Evolutionary conservation across 371 early-diverging fungal species (phyloP).

Genomic region (Coemansia sp.): DNA sequence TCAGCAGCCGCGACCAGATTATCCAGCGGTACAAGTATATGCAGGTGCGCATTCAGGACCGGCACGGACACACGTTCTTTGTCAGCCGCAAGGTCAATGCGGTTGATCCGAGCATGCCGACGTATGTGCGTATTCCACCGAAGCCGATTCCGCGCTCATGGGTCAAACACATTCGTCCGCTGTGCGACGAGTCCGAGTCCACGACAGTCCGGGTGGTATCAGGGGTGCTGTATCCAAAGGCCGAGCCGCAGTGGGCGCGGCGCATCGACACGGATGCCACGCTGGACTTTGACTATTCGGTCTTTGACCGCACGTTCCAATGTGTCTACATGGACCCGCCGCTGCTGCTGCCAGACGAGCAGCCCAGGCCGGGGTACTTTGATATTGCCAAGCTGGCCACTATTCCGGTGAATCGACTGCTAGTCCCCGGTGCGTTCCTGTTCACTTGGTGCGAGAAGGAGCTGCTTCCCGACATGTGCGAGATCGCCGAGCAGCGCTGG

Average conservation of each 20-base stretch:
- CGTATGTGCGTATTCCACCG: constrained; percentile 84
- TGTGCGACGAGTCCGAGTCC: constrained; percentile 25
- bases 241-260: constrained; percentile 31
- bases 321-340: constrained; percentile 93
- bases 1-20: constrained; percentile 61
- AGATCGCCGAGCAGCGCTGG: constrained; percentile 68
- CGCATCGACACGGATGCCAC: constrained; percentile 42
- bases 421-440: constrained; percentile 74
- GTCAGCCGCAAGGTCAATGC: constrained; percentile 78
- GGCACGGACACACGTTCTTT: constrained; percentile 74
- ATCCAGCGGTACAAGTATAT: constrained; percentile 78
- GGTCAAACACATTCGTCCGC: constrained; percentile 70
- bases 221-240: constrained; percentile 35
- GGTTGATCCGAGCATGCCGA: constrained; percentile 80
- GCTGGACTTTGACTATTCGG: constrained; percentile 57
- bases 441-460: constrained; percentile 94
- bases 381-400: constrained; percentile 24
- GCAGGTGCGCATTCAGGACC: constrained; percentile 82
- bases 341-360: constrained; percentile 68
- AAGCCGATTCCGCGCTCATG: constrained; percentile 80
- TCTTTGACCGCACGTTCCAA: constrained; percentile 68
- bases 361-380: constrained; percentile 59
- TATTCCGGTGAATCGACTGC: constrained; percentile 54
- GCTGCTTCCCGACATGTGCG: constrained; percentile 75
- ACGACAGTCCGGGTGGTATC: constrained; percentile 28